A percentile compares a stretch with the other conserved stretches of the same genome.
These are phyloP conservation scores for Coccinonectria pachysandricola DNA, from an alignment of 2,329 filamentous ascomycete species.

Conservation along the genomic window DNA sequence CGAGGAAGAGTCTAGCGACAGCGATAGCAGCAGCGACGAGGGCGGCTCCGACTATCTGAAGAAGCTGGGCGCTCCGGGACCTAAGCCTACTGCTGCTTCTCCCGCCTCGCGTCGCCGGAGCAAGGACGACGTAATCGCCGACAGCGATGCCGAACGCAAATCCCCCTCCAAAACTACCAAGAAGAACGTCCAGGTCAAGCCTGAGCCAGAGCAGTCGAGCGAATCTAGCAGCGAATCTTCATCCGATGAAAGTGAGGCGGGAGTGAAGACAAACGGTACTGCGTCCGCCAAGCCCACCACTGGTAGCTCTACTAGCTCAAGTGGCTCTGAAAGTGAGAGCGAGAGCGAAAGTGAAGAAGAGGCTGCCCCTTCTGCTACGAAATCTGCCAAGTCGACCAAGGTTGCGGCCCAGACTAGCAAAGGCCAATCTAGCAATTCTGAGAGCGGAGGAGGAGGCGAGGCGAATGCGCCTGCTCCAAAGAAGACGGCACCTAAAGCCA, in stretches of 20 bases:
- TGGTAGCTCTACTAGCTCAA: slow-evolving; percentile 14
- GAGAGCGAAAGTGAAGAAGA: slow-evolving; percentile 13
- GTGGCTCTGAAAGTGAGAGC: slow-evolving; percentile 14
- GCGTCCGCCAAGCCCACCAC: slow-evolving; percentile 10
- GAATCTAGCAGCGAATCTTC: slow-evolving; percentile 15
- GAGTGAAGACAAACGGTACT: slow-evolving; percentile 12
- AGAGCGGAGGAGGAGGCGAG: not conserved
- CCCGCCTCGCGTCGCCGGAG: slow-evolving; percentile 15
- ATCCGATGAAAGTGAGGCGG: slow-evolving; percentile 21
- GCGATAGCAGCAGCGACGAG: slow-evolving; percentile 24
- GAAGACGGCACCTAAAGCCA: not conserved
- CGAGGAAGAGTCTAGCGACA: slow-evolving; percentile 23
- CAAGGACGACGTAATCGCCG: slow-evolving; percentile 30
- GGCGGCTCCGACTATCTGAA: slow-evolving; percentile 21
- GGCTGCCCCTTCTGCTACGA: slow-evolving; percentile 7
- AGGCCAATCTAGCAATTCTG: slow-evolving; percentile 7
- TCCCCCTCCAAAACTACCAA: slow-evolving; percentile 14
- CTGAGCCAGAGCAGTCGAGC: slow-evolving; percentile 11
- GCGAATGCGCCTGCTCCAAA: not conserved
- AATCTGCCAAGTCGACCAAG: slow-evolving; percentile 3
- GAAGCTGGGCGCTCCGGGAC: slow-evolving; percentile 17
- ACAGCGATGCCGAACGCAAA: slow-evolving; percentile 31
- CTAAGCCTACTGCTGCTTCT: slow-evolving; percentile 7
- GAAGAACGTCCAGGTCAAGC: slow-evolving; percentile 9
- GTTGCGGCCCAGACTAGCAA: too few species aligned